A percentile compares a stretch with the other conserved stretches of the same genome.
Conservation (phyloP, 129 eudicot species). For the Lactuca saligna region DNA sequence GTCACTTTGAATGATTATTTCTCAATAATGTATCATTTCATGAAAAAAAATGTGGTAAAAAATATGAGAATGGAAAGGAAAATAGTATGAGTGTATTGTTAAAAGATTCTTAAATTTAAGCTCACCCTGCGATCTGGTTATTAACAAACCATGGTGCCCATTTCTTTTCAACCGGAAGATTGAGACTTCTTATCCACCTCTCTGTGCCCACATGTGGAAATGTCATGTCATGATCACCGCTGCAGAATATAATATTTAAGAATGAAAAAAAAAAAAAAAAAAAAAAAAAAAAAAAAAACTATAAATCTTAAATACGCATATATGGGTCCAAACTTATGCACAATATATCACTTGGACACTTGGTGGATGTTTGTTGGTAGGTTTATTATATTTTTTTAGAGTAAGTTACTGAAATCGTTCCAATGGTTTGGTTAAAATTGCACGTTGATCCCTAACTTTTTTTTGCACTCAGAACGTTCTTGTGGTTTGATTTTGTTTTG, state of each 20-base stretch:
- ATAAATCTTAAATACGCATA: background rate
- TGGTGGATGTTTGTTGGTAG: too few species aligned
- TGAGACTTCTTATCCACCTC: constrained; percentile 32
- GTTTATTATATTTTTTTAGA: too few species aligned
- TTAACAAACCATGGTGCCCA: constrained; percentile 35
- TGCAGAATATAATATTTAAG: background rate
- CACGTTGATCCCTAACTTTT: too few species aligned
- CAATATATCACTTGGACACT: too few species aligned
- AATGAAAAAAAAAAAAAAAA: background rate
- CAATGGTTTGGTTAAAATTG: too few species aligned
- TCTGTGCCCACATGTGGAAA: constrained; percentile 35
- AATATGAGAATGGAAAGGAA: background rate
- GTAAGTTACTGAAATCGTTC: too few species aligned
- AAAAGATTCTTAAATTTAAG: too few species aligned
- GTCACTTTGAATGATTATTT: background rate
- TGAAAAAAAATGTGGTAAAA: background rate
- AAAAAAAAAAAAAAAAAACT: background rate
- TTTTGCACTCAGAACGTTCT: too few species aligned
- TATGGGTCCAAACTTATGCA: background rate
- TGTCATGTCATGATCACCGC: constrained; percentile 46
- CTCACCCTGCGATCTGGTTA: constrained; percentile 35
- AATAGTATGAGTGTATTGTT: background rate
- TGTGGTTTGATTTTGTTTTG: too few species aligned
- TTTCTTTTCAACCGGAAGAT: constrained; percentile 23
- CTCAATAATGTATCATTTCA: background rate